Conservation (phyloP, 805 yeast species). For the Yamadazyma paraphyllophila region DNA sequence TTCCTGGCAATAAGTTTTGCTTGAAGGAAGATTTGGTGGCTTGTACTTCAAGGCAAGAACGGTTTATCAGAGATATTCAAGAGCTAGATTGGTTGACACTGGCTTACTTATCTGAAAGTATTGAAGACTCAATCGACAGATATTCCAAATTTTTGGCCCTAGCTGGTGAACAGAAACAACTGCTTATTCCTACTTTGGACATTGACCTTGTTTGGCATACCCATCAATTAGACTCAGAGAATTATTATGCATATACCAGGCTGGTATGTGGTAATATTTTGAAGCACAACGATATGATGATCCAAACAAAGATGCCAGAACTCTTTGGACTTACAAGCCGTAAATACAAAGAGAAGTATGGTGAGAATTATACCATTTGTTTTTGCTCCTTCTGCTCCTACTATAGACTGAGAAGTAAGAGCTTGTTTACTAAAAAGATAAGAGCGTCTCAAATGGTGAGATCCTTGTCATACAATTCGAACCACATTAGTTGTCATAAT, state of each 20-base stretch:
- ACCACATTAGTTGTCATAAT: constrained; percentile 6
- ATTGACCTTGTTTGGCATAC: constrained; percentile 30
- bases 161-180: constrained; percentile 2
- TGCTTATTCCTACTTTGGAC: constrained; percentile 24
- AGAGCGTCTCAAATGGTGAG: neutral
- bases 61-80: constrained; percentile 22
- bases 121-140: constrained; percentile 17
- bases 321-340: constrained; percentile 15
- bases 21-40: constrained; percentile 25
- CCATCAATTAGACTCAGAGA: constrained; percentile 19
- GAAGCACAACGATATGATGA: constrained; percentile 24
- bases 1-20: constrained; percentile 1
- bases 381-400: constrained; percentile 19
- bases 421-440: constrained; percentile 4
- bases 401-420: constrained; percentile 7
- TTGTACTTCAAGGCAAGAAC: constrained; percentile 21
- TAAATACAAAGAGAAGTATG: constrained; percentile 14
- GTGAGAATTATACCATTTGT: constrained; percentile 20
- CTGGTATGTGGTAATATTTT: constrained; percentile 3
- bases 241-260: constrained; percentile 4
- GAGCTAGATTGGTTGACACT: constrained; percentile 19
- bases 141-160: constrained; percentile 18
- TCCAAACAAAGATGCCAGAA: constrained; percentile 15
- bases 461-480: neutral
- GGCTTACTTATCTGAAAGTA: constrained; percentile 11